Evolutionary conservation across 169 alveolate genomes (phyloP), one percentile per base, ranked within the genome.

Genomic region (Plasmodium falciparum): DNA sequence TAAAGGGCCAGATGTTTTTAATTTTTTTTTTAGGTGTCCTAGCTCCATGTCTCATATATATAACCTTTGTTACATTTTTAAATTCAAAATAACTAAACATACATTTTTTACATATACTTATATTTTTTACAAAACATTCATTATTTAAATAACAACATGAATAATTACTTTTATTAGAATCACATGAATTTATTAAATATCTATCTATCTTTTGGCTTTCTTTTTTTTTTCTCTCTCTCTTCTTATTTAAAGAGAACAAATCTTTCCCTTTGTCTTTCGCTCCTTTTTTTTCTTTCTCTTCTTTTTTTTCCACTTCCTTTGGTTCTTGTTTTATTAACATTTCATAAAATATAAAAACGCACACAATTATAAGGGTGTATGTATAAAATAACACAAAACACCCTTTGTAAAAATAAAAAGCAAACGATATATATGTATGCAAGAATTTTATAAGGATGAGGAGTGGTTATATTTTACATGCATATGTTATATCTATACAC

Each of bases 21-120:
- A 80, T 80, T 56, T 80, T 80, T 12, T 80, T 80, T 52, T 80
- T 80, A 2, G 90, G 90, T 0, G 90, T 67, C 39, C 90, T 80
- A 5, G 90, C 90, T 0, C 90, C 90, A 69, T 80, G 90, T 58
- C 90, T 80, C 90, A 80, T 80, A 56, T 52, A 80, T 33, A 80
- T 66, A 7, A 80, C 73, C 33, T 80, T 80, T 45, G 85, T 58
- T 4, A 80, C 50, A 62, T 12, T 52, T 7, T 66, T 69, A 49
- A 80, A 54, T 17, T 80, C 73, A 17, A 80, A 80, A 61, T 80
- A 69, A 0, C 65, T 6, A 43, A 80, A 80, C 4, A 80, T 49
- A 56, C 90, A 80, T 62, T 80, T 80, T 26, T 17, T 80, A 33
- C 90, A 80, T 8, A 80, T 69, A 9, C 39, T 67, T 54, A 80